These are phyloP conservation scores for Ambrosiella beaveri DNA, from an alignment of 2,329 filamentous ascomycete genomes.

Conservation along the genomic window DNA sequence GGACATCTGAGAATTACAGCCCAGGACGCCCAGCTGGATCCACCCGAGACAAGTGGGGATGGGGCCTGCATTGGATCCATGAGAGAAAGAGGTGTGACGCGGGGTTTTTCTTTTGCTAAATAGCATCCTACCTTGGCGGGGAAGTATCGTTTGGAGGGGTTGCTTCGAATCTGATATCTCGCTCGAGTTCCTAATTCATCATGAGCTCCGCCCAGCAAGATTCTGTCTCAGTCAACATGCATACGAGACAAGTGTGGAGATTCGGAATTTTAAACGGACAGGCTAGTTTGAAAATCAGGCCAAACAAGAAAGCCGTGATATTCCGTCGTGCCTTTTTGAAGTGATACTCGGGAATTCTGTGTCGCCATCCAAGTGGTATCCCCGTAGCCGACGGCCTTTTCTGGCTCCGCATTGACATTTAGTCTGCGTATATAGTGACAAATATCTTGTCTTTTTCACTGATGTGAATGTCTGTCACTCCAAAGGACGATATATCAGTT, in stretches of 20 bases:
- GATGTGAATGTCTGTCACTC: too few species aligned
- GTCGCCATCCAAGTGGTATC: too few species aligned
- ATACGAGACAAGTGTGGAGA: background rate
- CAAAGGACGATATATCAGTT: too few species aligned
- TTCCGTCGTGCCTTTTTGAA: background rate
- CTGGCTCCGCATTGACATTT: too few species aligned
- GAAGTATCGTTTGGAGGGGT: background rate
- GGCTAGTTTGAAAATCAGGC: background rate
- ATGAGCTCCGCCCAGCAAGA: background rate
- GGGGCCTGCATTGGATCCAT: background rate
- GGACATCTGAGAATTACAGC: background rate
- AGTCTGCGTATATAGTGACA: too few species aligned
- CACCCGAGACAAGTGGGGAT: background rate
- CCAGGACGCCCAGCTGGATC: background rate
- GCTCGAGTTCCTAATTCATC: background rate
- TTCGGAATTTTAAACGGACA: background rate
- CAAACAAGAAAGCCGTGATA: background rate
- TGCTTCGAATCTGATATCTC: background rate
- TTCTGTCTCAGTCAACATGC: background rate
- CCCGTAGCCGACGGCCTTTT: too few species aligned
- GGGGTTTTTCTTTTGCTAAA: background rate
- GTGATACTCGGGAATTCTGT: too few species aligned
- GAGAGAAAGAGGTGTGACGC: background rate
- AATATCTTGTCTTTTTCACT: too few species aligned
- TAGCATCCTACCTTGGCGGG: background rate